These are phyloP conservation scores for Pseudozyma pruni DNA, from an alignment of 1,284 basidiomycete genomes.

Conservation along the genomic window DNA sequence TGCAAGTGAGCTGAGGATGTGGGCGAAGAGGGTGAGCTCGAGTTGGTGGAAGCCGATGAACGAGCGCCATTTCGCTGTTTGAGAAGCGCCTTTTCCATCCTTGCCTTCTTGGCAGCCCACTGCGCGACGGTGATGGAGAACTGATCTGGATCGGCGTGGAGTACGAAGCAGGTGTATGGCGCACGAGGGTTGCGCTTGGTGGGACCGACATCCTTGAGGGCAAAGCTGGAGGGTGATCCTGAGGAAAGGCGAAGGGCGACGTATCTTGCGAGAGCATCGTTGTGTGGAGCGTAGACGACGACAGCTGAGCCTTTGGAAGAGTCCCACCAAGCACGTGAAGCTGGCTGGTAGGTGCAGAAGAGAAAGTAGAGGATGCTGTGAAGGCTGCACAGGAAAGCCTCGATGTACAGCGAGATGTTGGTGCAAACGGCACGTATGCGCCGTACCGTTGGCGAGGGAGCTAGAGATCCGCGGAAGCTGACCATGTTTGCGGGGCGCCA, in stretches of 20 bases:
- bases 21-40: constrained; percentile 28
- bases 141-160: constrained; percentile 41
- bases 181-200: constrained; percentile 29
- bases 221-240: constrained; percentile 43
- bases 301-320: constrained; percentile 41
- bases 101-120: constrained; percentile 50
- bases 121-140: constrained; percentile 48
- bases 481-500: constrained; percentile 10
- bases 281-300: constrained; percentile 46
- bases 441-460: constrained; percentile 29
- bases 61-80: constrained; percentile 9
- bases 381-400: constrained; percentile 28
- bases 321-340: constrained; percentile 46
- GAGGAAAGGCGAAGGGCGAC: constrained; percentile 43
- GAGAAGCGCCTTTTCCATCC: constrained; percentile 36
- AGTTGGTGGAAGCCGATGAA: constrained; percentile 9
- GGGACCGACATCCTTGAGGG: constrained; percentile 35
- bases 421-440: constrained; percentile 31
- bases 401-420: constrained; percentile 31
- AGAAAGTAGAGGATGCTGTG: constrained; percentile 34
- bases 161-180: constrained; percentile 51
- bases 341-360: constrained; percentile 31
- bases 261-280: constrained; percentile 43
- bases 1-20: constrained; percentile 12
- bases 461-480: constrained; percentile 34